These are phyloP conservation scores for Neostapfia colusana DNA, from an alignment of 176 grass and related monocot genomes.

Conservation along the genomic window DNA sequence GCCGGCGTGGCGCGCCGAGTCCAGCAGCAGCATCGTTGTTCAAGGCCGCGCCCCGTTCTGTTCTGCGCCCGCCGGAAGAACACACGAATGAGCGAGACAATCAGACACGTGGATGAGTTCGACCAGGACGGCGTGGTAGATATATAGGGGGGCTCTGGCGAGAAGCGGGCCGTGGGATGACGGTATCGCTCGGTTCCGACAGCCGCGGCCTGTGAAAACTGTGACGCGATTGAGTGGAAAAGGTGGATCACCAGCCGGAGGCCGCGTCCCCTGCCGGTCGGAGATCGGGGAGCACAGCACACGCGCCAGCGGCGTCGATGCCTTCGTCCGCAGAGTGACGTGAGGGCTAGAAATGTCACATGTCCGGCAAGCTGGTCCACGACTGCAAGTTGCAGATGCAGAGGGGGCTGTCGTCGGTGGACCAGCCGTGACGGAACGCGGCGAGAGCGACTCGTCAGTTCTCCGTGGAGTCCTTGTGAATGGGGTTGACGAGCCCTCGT, in stretches of 20 bases:
- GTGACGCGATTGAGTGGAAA: conserved; percentile 25
- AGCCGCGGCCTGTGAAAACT: neutral
- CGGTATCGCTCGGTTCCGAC: too few species aligned
- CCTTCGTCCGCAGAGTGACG: too few species aligned
- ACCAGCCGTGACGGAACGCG: neutral
- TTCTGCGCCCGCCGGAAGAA: too few species aligned
- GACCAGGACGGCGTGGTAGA: neutral
- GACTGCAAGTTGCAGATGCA: neutral
- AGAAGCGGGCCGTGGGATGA: neutral
- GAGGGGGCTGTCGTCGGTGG: neutral
- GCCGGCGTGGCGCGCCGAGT: neutral
- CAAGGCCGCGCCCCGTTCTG: neutral
- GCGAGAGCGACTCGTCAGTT: neutral
- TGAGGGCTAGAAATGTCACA: too few species aligned
- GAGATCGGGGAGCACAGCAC: neutral
- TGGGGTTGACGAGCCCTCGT: neutral
- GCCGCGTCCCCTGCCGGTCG: neutral
- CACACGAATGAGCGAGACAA: too few species aligned
- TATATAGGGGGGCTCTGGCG: conserved; percentile 19
- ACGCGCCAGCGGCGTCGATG: too few species aligned
- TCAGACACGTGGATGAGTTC: too few species aligned
- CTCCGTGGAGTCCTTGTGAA: conserved; percentile 19
- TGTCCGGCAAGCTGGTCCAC: neutral
- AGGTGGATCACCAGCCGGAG: neutral
- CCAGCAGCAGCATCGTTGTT: conserved; percentile 41